Evolutionary conservation across 2,329 filamentous ascomycete species (phyloP).

Genomic region (Colletotrichum tanaceti): DNA sequence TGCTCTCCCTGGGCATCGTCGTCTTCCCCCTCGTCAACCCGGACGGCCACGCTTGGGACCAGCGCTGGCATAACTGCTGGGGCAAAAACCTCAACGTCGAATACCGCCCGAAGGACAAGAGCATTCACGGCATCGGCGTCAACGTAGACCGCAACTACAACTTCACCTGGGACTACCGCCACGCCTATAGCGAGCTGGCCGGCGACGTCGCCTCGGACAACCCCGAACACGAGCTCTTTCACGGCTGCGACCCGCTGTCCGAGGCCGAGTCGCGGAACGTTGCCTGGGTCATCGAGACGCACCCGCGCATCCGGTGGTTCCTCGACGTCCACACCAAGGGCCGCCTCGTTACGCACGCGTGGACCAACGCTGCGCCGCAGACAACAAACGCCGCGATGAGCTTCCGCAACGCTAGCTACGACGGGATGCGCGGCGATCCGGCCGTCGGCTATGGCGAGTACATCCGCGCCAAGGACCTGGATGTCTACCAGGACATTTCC

Average conservation of each 20-base stretch:
- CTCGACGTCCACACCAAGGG: conserved; percentile 67
- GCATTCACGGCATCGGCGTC: conserved; percentile 52
- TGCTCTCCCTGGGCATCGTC: no score
- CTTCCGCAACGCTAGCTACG: no score
- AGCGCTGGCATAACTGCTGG: no score
- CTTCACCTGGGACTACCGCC: conserved; percentile 65
- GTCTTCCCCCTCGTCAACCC: no score
- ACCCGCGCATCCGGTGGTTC: conserved; percentile 64
- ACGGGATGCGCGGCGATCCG: conserved; percentile 43
- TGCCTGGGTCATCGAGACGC: conserved; percentile 62
- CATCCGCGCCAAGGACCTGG: conserved; percentile 49
- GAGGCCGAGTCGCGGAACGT: conserved; percentile 68
- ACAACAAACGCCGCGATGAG: no score
- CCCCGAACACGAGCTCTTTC: conserved; percentile 61
- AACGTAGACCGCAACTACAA: conserved; percentile 69
- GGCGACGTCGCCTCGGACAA: conserved; percentile 45
- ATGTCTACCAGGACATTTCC: conserved; percentile 47
- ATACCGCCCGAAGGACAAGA: not conserved
- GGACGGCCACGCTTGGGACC: no score
- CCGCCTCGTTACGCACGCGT: conserved; percentile 64
- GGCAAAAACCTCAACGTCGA: no score
- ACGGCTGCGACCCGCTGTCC: conserved; percentile 62
- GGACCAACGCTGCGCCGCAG: conserved; percentile 52
- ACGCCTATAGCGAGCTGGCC: conserved; percentile 54
- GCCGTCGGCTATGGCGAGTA: conserved; percentile 59